A percentile compares a stretch with the other conserved stretches of the same genome.
Evolutionary conservation across 345 rosid genomes (phyloP).

Genomic region (Populus nigra): DNA sequence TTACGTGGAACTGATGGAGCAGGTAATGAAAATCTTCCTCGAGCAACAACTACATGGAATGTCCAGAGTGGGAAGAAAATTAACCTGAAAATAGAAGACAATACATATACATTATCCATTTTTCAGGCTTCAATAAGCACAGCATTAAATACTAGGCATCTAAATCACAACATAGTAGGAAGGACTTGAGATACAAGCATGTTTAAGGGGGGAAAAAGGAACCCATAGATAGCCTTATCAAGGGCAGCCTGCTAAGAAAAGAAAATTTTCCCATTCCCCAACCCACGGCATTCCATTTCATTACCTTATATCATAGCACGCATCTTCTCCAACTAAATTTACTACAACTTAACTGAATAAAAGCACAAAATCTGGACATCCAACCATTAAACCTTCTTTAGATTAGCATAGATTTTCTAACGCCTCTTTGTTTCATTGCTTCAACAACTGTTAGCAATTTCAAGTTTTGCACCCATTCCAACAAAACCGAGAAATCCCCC

Average conservation of each 20-base stretch:
- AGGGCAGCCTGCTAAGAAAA: neutral
- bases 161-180: neutral
- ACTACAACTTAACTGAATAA: neutral
- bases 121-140: neutral
- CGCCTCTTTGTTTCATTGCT: too few relatives aligned
- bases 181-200: neutral
- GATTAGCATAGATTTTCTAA: neutral
- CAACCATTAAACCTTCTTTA: neutral
- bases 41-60: conserved; percentile 89
- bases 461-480: too few relatives aligned
- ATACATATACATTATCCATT: conserved; percentile 1
- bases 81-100: conserved; percentile 49
- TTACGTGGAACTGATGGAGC: conserved; percentile 90
- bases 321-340: neutral
- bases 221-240: too few relatives aligned
- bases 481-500: too few relatives aligned
- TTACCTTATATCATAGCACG: neutral
- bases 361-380: neutral
- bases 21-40: conserved; percentile 96
- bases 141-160: neutral
- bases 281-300: neutral
- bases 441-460: too few relatives aligned
- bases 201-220: neutral
- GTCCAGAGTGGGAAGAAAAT: conserved; percentile 83
- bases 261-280: neutral